Evolutionary conservation across 2,329 filamentous ascomycete genomes (phyloP), one percentile per base, ranked within the genome.

Genomic region (Ophiostoma piceae): DNA sequence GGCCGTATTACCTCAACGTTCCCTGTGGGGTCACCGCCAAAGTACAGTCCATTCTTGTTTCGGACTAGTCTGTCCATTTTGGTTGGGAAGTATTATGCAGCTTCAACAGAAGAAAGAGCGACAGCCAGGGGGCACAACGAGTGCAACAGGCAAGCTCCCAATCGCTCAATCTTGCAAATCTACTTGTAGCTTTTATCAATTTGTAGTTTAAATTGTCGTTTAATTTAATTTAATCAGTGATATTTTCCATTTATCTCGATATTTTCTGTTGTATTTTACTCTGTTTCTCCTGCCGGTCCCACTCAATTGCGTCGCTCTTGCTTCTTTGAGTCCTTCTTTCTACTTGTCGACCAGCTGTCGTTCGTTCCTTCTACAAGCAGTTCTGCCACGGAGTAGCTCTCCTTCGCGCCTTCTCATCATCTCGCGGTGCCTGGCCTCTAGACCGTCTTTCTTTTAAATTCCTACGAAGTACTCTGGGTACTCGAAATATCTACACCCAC

Each of bases 1-100:
- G 67, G 35, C n/a, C 6, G 62, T 65, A 57, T 67, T 69, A 68
- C 57, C 70, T 71, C 72, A 73, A 73, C 67, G 71, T 67, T 70
- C 66, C 41, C 26, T 68, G 71, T 71, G 71, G 71, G 60, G 60
- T 57, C 68, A 67, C 69, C 54, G 39, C 67, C 51, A 66, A 29
- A 54, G 0, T 35, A 29, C 4, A n/a, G 51, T 22, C 71, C 67
- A 67, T 65, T 29, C 67, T 67, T 19, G 12, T 51, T 67, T 11
- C 11, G 19, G 70, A 7, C 22, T 71, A 71, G 71, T 5, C 1
- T 22, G 19, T 54, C 60, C 26, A 70, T 70, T 72, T 72, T 71
- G 71, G 71, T 72, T 72, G 71, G 71, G 71, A 71, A 69, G 35
- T 62, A 62, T 35, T 32, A 16, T 57, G 51, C 51, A 67, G 67